Evolutionary conservation across 2,329 filamentous ascomycete genomes (phyloP).

Genomic region (Pseudogymnoascus sp.): DNA sequence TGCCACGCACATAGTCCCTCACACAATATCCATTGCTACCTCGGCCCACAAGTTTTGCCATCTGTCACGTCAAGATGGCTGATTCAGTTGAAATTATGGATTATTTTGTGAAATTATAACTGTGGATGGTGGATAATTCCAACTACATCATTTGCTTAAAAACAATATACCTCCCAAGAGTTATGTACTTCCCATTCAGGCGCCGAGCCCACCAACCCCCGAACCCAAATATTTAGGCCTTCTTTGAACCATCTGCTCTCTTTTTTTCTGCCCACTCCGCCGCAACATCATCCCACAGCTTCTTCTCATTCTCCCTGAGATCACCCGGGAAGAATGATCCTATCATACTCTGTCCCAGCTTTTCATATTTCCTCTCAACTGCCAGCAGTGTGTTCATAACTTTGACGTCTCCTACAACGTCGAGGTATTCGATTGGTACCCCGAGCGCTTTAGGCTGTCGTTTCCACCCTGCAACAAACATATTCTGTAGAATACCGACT

Average conservation of each 20-base stretch:
- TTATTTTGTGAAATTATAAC: not conserved
- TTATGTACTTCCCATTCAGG: not conserved
- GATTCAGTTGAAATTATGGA: not conserved
- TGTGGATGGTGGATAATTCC: not conserved
- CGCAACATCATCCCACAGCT: conserved; percentile 9
- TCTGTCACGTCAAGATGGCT: not conserved
- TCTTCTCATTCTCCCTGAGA: conserved; percentile 9
- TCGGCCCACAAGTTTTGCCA: not conserved
- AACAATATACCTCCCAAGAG: not conserved
- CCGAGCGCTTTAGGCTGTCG: conserved; percentile 25
- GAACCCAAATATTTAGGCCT: not conserved
- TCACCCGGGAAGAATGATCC: conserved; percentile 13
- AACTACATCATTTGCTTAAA: not conserved
- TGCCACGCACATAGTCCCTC: no score
- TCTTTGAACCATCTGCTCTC: not conserved
- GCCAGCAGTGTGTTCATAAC: conserved; percentile 11
- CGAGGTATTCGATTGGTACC: conserved; percentile 10
- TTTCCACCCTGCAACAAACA: conserved; percentile 28
- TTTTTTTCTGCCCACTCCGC: conserved; percentile 1
- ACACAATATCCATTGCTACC: not conserved
- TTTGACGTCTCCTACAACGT: conserved; percentile 3
- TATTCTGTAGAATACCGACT: conserved; percentile 35
- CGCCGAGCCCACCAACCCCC: not conserved
- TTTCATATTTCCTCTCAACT: conserved; percentile 12
- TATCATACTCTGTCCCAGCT: conserved; percentile 12